phyloP scores from a whole-genome alignment of 177 flowering plant genomes.

The Tripterygium wilfordii region DNA sequence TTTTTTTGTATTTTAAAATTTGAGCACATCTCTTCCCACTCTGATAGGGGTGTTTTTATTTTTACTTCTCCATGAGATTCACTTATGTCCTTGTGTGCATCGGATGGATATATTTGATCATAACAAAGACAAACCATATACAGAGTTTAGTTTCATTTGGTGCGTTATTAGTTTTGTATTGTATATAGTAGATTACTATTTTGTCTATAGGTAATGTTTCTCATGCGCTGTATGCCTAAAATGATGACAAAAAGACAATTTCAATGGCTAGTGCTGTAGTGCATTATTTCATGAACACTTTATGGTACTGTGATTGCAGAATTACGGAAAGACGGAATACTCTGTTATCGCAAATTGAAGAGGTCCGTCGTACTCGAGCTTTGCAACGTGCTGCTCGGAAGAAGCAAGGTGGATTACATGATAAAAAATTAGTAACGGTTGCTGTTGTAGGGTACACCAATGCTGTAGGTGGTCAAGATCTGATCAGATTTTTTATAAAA shows the following conservation, averaged over 20 bases:
- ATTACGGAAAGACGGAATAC: conserved; percentile 58
- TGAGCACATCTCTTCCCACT: background rate
- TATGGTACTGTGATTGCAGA: conserved; percentile 36
- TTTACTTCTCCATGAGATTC: too few relatives aligned
- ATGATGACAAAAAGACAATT: too few relatives aligned
- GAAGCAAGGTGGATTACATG: conserved; percentile 64
- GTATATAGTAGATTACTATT: too few relatives aligned
- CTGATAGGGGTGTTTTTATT: too few relatives aligned
- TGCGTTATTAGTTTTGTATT: too few relatives aligned
- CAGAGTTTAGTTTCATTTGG: too few relatives aligned
- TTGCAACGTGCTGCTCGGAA: conserved; percentile 86
- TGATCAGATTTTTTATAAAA: background rate
- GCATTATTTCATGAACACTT: too few relatives aligned
- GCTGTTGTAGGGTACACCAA: conserved; percentile 98
- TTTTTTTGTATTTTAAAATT: background rate
- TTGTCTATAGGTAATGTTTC: background rate
- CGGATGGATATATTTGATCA: too few relatives aligned
- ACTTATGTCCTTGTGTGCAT: background rate
- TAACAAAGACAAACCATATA: too few relatives aligned
- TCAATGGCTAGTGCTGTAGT: too few relatives aligned
- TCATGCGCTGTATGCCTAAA: too few relatives aligned
- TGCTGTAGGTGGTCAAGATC: conserved; percentile 65
- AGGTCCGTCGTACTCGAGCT: conserved; percentile 87
- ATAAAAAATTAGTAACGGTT: conserved; percentile 68
- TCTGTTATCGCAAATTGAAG: conserved; percentile 68